Evolutionary conservation across 108 stramenopile genomes (phyloP).

Genomic region (Nannochloropsis gaditana): DNA sequence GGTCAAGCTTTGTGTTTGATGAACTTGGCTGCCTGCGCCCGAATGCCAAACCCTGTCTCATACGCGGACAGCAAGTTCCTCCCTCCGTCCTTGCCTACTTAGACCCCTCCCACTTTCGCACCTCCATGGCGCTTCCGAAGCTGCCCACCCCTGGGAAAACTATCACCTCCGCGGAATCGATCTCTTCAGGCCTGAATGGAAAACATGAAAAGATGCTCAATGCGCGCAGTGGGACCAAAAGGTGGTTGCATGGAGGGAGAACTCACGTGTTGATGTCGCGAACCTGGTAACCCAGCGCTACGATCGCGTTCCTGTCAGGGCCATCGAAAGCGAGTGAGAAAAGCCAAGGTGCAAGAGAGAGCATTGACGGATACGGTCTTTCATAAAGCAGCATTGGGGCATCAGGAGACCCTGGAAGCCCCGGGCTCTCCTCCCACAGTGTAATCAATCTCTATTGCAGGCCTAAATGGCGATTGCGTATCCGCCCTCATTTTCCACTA

Average conservation of each 20-base stretch:
- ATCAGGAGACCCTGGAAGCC: too few species aligned
- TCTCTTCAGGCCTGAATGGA: conserved; percentile 62
- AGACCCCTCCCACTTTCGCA: neutral
- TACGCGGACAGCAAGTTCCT: neutral
- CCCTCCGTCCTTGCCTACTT: neutral
- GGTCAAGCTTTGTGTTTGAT: too few species aligned
- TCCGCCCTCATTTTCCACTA: too few species aligned
- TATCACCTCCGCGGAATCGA: conserved; percentile 71
- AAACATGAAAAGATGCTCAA: neutral
- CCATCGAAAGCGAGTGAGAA: neutral
- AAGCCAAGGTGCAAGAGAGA: neutral
- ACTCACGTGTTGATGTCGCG: neutral
- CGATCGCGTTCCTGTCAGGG: conserved; percentile 69
- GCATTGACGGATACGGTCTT: too few species aligned
- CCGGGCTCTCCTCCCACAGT: too few species aligned
- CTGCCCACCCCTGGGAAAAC: conserved; percentile 76
- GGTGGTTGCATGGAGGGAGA: neutral
- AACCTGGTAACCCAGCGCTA: conserved; percentile 62
- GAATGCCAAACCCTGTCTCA: too few species aligned
- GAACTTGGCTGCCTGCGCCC: too few species aligned
- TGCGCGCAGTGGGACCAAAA: neutral
- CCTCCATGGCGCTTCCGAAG: conserved; percentile 49
- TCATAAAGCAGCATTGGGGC: too few species aligned
- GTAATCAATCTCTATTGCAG: too few species aligned
- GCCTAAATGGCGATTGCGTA: too few species aligned